These are phyloP conservation scores for Podospora comata DNA, from an alignment of 495 filamentous ascomycete species.

Conservation along the genomic window DNA sequence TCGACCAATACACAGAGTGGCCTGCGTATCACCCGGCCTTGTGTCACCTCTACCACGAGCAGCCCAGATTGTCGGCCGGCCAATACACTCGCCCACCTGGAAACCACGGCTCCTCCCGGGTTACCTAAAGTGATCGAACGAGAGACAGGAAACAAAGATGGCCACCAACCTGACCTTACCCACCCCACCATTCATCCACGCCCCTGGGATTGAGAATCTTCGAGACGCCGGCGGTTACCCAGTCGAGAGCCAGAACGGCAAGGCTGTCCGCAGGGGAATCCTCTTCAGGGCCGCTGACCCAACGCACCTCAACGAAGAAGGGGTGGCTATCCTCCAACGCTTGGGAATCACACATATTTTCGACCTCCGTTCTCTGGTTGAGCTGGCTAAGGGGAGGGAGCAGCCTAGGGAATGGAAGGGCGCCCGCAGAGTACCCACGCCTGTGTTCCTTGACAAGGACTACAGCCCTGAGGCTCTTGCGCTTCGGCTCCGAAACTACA, in stretches of 20 bases:
- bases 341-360: slow-evolving; percentile 61
- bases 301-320: slow-evolving; percentile 47
- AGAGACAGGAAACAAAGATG: not conserved
- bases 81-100: not conserved
- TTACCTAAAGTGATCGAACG: not conserved
- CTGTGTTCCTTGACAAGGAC: slow-evolving; percentile 59
- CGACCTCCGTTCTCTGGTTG: slow-evolving; percentile 59
- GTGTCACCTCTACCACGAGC: not conserved
- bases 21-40: not conserved
- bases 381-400: slow-evolving; percentile 38
- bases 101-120: not conserved
- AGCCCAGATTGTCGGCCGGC: not conserved
- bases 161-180: slow-evolving; percentile 22
- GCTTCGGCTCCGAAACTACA: slow-evolving; percentile 47
- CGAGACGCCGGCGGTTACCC: slow-evolving; percentile 58
- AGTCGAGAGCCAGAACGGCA: slow-evolving; percentile 29
- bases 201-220: slow-evolving; percentile 57
- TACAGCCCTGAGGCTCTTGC: slow-evolving; percentile 53
- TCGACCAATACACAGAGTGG: not conserved
- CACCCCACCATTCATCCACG: slow-evolving; percentile 51
- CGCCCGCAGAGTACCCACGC: slow-evolving; percentile 50
- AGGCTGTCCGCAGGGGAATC: slow-evolving; percentile 44
- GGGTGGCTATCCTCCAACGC: slow-evolving; percentile 47
- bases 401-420: slow-evolving; percentile 45
- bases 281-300: slow-evolving; percentile 60